Evolutionary conservation across 2,329 filamentous ascomycete species (phyloP).

Genomic region (Penicillium sp.): DNA sequence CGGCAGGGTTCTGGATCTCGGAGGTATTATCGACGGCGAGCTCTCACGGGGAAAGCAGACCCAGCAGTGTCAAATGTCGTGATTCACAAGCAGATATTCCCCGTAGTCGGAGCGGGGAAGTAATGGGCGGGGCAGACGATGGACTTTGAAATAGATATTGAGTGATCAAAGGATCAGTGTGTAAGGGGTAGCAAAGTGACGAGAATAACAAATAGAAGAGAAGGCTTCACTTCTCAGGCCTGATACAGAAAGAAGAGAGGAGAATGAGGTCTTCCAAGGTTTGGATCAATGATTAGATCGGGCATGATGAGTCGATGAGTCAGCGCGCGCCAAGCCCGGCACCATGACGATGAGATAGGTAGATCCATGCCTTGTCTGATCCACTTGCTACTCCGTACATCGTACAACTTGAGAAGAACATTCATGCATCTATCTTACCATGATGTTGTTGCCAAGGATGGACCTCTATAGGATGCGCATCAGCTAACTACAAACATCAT

Average conservation of each 20-base stretch:
- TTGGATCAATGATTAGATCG: background rate
- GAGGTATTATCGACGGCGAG: background rate
- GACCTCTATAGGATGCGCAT: background rate
- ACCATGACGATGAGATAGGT: background rate
- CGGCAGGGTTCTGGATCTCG: background rate
- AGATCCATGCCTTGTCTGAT: background rate
- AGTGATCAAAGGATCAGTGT: background rate
- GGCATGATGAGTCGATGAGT: conserved; percentile 11
- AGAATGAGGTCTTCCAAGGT: background rate
- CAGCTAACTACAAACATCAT: background rate
- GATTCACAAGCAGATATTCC: conserved; percentile 18
- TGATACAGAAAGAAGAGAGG: background rate
- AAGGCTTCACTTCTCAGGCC: background rate
- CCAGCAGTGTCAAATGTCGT: conserved; percentile 1
- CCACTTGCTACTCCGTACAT: background rate
- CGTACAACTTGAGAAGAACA: background rate
- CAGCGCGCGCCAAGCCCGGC: background rate
- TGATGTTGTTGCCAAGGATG: background rate
- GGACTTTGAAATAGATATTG: background rate
- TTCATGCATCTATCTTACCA: too few relatives aligned
- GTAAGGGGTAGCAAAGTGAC: background rate
- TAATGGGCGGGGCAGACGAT: conserved; percentile 16
- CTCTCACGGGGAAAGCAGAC: background rate
- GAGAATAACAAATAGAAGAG: background rate
- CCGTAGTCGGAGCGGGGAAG: conserved; percentile 33